These are phyloP conservation scores for Dovyalis caffra DNA, from an alignment of 345 rosid species.

Conservation along the genomic window DNA sequence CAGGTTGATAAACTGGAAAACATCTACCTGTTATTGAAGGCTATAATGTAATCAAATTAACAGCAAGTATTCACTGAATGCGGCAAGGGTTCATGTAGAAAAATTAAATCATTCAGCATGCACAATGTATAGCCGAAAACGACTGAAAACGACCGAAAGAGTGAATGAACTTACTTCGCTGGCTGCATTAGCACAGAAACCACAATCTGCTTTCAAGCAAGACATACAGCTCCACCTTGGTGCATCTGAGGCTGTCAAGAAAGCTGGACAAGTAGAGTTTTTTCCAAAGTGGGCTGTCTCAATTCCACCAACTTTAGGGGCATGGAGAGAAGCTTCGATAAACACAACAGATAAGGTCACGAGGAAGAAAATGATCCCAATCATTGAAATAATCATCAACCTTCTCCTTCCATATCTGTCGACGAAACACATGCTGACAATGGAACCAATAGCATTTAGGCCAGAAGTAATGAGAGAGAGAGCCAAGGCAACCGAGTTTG, in stretches of 20 bases:
- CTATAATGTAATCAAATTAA: not conserved
- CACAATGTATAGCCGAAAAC: not conserved
- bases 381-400: constrained; percentile 77
- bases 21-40: not conserved
- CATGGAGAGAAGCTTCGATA: constrained; percentile 51
- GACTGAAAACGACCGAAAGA: not conserved
- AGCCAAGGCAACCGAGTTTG: constrained; percentile 73
- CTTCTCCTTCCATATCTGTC: constrained; percentile 81
- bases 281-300: constrained; percentile 48
- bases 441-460: constrained; percentile 70
- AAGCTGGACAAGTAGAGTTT: constrained; percentile 64
- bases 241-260: constrained; percentile 20
- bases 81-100: not conserved
- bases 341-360: constrained; percentile 54
- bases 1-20: not conserved
- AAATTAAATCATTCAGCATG: not conserved
- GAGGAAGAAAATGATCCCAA: constrained; percentile 65
- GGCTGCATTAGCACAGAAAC: constrained; percentile 48
- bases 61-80: not conserved
- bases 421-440: constrained; percentile 74
- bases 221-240: constrained; percentile 70
- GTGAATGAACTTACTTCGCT: constrained; percentile 29
- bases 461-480: constrained; percentile 84
- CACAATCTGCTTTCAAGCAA: constrained; percentile 63
- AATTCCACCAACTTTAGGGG: constrained; percentile 40